phyloP scores from a whole-genome alignment of 257 asterid genomes.

The Fraxinus pennsylvanica region DNA sequence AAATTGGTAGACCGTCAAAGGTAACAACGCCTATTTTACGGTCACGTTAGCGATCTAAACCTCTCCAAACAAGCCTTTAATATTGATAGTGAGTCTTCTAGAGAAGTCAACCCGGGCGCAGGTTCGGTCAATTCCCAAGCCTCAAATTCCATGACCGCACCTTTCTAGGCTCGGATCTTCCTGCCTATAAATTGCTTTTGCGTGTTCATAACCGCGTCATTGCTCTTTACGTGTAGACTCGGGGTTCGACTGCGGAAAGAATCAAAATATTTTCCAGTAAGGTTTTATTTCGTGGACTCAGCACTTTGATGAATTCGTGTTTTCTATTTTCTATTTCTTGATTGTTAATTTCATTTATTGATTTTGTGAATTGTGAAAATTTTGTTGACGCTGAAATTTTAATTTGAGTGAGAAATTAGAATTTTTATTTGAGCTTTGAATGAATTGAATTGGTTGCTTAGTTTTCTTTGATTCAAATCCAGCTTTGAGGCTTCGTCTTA shows the following conservation, averaged over 20 bases:
- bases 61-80: too few species aligned
- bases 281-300: slow-evolving; percentile 34
- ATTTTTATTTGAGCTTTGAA: neutral
- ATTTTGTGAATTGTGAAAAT: slow-evolving; percentile 27
- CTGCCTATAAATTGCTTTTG: slow-evolving; percentile 28
- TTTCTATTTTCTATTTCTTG: slow-evolving; percentile 1
- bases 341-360: neutral
- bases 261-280: slow-evolving; percentile 19
- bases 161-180: slow-evolving; percentile 23
- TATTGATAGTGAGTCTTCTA: too few species aligned
- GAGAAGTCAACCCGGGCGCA: too few species aligned
- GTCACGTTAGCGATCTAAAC: too few species aligned
- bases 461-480: neutral
- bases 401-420: slow-evolving; percentile 1
- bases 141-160: neutral
- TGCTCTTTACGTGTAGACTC: slow-evolving; percentile 24
- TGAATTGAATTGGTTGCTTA: neutral
- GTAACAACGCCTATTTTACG: too few species aligned
- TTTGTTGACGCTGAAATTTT: neutral
- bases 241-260: neutral
- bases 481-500: neutral
- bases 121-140: too few species aligned
- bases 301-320: neutral
- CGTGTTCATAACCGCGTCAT: neutral
- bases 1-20: too few species aligned